A percentile compares a stretch with the other conserved stretches of the same genome.
phyloP scores from a whole-genome alignment of 2,329 filamentous ascomycete genomes.

The Dactylella cylindrospora region DNA sequence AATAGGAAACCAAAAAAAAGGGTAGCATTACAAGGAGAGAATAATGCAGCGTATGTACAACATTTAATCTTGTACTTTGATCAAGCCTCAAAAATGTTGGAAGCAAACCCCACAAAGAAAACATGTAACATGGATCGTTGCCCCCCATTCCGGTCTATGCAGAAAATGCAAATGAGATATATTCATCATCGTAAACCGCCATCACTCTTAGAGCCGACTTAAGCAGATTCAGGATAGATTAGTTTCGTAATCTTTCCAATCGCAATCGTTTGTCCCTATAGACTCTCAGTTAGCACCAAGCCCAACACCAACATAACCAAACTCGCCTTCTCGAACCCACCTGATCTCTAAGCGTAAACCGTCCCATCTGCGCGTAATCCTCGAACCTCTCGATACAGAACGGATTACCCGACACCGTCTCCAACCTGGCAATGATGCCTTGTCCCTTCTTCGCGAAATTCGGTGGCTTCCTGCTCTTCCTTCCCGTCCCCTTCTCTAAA shows the following conservation, averaged over 20 bases:
- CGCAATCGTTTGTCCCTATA: slow-evolving; percentile 93
- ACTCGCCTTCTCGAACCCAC: slow-evolving; percentile 61
- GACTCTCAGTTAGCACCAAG: slow-evolving; percentile 48
- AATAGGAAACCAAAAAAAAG: too few relatives aligned
- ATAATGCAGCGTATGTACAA: too few relatives aligned
- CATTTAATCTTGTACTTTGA: too few relatives aligned
- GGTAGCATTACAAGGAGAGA: too few relatives aligned
- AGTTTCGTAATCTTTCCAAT: slow-evolving; percentile 99
- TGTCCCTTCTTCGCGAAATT: slow-evolving; percentile 81
- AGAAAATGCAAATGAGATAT: too few relatives aligned
- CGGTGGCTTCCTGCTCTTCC: slow-evolving; percentile 90
- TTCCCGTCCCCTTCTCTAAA: slow-evolving; percentile 87
- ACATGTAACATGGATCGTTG: too few relatives aligned
- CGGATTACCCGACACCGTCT: slow-evolving; percentile 78
- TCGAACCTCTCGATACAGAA: slow-evolving; percentile 95
- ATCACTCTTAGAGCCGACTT: slow-evolving; percentile 2
- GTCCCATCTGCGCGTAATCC: slow-evolving; percentile 90
- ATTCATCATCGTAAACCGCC: background rate
- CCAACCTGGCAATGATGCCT: slow-evolving; percentile 87
- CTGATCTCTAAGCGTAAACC: slow-evolving; percentile 86
- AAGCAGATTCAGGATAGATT: slow-evolving; percentile 54
- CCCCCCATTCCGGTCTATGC: too few relatives aligned
- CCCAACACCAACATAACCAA: slow-evolving; percentile 47
- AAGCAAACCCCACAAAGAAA: too few relatives aligned
- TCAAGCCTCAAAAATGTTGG: too few relatives aligned